A percentile compares a stretch with the other conserved stretches of the same genome.
phyloP scores from a whole-genome alignment of 768 basidiomycete species.

The Lentinula sp. region DNA sequence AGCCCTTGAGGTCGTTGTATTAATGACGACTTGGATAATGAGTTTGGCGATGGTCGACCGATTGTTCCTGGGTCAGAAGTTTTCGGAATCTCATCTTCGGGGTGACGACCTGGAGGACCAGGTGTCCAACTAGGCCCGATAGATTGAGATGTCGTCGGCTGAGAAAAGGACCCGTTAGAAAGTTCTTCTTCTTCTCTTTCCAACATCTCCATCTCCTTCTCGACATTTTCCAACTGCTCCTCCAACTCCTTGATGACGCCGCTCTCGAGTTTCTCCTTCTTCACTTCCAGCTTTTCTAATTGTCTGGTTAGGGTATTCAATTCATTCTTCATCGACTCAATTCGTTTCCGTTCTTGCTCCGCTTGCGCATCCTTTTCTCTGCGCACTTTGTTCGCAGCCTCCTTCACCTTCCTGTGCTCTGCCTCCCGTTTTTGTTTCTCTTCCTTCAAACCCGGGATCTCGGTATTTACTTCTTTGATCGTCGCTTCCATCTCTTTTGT shows the following conservation, averaged over 20 bases:
- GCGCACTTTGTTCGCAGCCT: slow-evolving; percentile 9
- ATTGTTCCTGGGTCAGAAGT: not conserved
- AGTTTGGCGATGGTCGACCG: not conserved
- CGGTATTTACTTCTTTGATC: slow-evolving; percentile 40
- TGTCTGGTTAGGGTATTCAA: slow-evolving; percentile 47
- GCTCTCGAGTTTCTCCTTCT: slow-evolving; percentile 62
- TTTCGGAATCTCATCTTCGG: not conserved
- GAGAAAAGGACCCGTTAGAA: not conserved
- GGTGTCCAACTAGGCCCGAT: not conserved
- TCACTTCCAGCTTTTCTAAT: slow-evolving; percentile 61
- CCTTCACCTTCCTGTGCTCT: slow-evolving; percentile 37
- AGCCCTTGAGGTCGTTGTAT: not conserved
- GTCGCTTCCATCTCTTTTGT: slow-evolving; percentile 41
- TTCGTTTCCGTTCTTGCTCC: slow-evolving; percentile 43
- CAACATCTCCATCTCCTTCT: slow-evolving; percentile 50
- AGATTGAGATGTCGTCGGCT: not conserved
- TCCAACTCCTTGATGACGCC: slow-evolving; percentile 61
- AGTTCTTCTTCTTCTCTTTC: slow-evolving; percentile 23
- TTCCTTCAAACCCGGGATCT: slow-evolving; percentile 34
- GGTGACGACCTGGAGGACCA: not conserved
- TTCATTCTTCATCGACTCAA: slow-evolving; percentile 55
- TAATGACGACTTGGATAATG: not conserved
- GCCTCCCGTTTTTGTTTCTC: slow-evolving; percentile 34
- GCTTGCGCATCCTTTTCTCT: slow-evolving; percentile 24
- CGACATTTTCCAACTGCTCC: slow-evolving; percentile 53